Evolutionary conservation across 2,329 filamentous ascomycete genomes (phyloP), one percentile per base, ranked within the genome.

Genomic region (Penicillium brasilianum): DNA sequence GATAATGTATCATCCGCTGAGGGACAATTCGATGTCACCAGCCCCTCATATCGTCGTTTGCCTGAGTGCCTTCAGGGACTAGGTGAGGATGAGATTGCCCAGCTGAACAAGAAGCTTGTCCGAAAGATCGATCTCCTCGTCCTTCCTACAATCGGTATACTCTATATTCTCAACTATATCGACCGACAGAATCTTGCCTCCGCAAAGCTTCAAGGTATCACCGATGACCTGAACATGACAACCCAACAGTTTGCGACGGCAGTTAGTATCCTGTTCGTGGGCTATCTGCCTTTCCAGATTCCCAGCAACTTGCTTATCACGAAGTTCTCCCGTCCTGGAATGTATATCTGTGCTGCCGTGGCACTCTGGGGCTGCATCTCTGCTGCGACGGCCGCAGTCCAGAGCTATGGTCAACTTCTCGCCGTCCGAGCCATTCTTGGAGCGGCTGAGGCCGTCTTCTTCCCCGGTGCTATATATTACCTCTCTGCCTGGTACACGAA

Each of bases 381-480:
- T 1, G 87, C 84, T 0, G 75, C 85, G 2, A 86, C 82, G 0
- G 86, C 85, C 14, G 76, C 79, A 22, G 83, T 81, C 0, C 73
- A 81, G 13, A 83, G 78, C 68, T 88, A 86, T 62, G 77, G 76
- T 4, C 82, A 82, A 63, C 81, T 88, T 77, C 80, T 88, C 2
- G 72, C 78, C 10, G 78, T 78, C 36, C 84, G 87, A 5, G 88
- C 88, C 72, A 83, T 87, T 67, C 74, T 89, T 0, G 87, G 87
- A 3, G 86, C 87, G 61, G 76, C 88, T 53, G 87, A 89, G 72
- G 87, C 88, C 0, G 86, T 87, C 1, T 85, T 84, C 71, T 85
- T 86, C 67, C 80, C 80, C 0, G 81, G 79, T 0, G 76, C 75
- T 0, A 69, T 81, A 1, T 80, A 76, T 58, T 78, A 72, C 30